Evolutionary conservation across 352 stramenopile genomes (phyloP).

Genomic region (Pythium vanterpoolii): DNA sequence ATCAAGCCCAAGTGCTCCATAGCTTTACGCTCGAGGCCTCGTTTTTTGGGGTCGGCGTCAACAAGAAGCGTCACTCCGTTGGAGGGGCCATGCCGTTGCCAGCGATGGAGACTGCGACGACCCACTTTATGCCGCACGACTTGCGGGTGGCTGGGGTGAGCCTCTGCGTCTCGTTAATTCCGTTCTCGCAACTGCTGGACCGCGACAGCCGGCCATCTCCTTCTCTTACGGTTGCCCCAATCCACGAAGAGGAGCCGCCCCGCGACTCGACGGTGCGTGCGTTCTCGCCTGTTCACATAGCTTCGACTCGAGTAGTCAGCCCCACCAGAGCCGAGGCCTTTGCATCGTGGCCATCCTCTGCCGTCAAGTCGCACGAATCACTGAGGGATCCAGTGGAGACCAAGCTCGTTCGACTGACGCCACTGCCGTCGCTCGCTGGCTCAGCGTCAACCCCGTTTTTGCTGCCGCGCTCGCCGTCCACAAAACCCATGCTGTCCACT

Average conservation of each 20-base stretch:
- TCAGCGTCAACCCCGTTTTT: slow-evolving; percentile 5
- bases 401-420: slow-evolving; percentile 14
- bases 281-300: background rate
- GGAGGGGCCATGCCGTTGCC: background rate
- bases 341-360: background rate
- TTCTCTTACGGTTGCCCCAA: background rate
- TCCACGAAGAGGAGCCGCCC: background rate
- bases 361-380: background rate
- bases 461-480: background rate
- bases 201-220: slow-evolving; percentile 30
- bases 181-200: slow-evolving; percentile 56
- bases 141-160: slow-evolving; percentile 43
- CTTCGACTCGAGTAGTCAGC: background rate
- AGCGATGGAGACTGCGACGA: slow-evolving; percentile 2
- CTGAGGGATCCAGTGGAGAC: background rate
- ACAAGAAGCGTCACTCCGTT: slow-evolving; percentile 13
- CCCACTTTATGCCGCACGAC: slow-evolving; percentile 57
- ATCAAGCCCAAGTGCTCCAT: slow-evolving; percentile 58
- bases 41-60: slow-evolving; percentile 58
- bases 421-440: background rate
- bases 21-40: slow-evolving; percentile 80
- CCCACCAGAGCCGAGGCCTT: background rate
- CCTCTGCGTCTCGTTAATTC: slow-evolving; percentile 54
- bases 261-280: background rate
- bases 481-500: background rate